Conservation (phyloP, 176 grass and related monocot genomes). For the Musa acuminata region DNA sequence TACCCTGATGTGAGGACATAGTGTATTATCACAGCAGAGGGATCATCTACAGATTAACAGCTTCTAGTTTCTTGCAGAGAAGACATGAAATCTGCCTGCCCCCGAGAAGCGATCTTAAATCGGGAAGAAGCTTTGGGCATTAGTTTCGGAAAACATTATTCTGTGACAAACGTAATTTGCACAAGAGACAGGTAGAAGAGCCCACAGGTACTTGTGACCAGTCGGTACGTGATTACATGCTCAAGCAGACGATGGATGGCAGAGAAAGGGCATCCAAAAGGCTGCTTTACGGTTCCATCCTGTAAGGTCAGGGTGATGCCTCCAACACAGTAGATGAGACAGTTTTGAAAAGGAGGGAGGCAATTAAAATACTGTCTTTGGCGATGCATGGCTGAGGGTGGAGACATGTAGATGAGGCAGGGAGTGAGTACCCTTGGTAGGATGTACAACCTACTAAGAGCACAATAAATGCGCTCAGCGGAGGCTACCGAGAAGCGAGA, state of each 20-base stretch:
- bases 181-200: not conserved
- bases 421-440: not conserved
- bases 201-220: not conserved
- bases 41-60: too few species aligned
- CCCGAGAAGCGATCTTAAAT: too few species aligned
- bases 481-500: not conserved
- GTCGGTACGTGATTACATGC: not conserved
- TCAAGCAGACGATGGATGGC: not conserved
- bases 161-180: not conserved
- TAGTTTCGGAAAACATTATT: too few species aligned
- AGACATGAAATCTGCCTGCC: too few species aligned
- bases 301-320: too few species aligned
- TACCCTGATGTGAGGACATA: too few species aligned
- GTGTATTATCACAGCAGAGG: too few species aligned
- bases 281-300: not conserved
- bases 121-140: too few species aligned
- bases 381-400: not conserved
- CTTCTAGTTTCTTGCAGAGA: too few species aligned
- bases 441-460: not conserved
- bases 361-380: not conserved
- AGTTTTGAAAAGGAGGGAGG: not conserved
- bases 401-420: not conserved
- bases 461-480: not conserved
- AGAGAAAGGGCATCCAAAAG: not conserved
- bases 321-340: not conserved